Evolutionary conservation across 352 stramenopile genomes (phyloP).

Genomic region (Globisporangium emineosum): DNA sequence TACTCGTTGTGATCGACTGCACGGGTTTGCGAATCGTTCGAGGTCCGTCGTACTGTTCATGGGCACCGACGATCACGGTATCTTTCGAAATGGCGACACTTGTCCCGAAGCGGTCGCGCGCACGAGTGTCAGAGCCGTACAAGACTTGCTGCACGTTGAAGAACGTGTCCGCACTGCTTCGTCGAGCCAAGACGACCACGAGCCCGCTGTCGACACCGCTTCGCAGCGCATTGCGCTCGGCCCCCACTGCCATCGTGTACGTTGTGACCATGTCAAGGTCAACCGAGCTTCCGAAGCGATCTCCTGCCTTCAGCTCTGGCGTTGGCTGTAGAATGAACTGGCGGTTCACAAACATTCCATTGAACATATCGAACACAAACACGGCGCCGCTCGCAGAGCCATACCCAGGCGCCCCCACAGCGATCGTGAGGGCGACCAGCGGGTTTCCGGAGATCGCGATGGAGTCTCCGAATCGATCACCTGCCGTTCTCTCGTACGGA

Average conservation of each 20-base stretch:
- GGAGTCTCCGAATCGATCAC: slow-evolving; percentile 70
- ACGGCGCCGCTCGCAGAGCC: slow-evolving; percentile 46
- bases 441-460: slow-evolving; percentile 56
- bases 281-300: slow-evolving; percentile 67
- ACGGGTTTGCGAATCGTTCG: slow-evolving; percentile 75
- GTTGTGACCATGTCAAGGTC: slow-evolving; percentile 70
- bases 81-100: slow-evolving; percentile 69
- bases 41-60: slow-evolving; percentile 47
- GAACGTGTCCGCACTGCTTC: slow-evolving; percentile 50
- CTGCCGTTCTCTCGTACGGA: slow-evolving; percentile 37
- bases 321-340: slow-evolving; percentile 56
- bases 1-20: slow-evolving; percentile 49
- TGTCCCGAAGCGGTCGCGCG: slow-evolving; percentile 68
- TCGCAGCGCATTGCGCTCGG: slow-evolving; percentile 37
- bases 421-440: slow-evolving; percentile 41
- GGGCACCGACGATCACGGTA: slow-evolving; percentile 65
- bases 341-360: slow-evolving; percentile 54
- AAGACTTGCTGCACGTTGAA: slow-evolving; percentile 74
- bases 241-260: slow-evolving; percentile 68
- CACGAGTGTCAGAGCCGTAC: slow-evolving; percentile 57
- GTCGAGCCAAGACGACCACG: slow-evolving; percentile 51
- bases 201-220: slow-evolving; percentile 42
- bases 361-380: slow-evolving; percentile 72
- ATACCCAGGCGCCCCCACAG: slow-evolving; percentile 71
- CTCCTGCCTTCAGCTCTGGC: slow-evolving; percentile 43